phyloP scores from a whole-genome alignment of 2,329 filamentous ascomycete genomes.

The Clonostachys rhizophaga region DNA sequence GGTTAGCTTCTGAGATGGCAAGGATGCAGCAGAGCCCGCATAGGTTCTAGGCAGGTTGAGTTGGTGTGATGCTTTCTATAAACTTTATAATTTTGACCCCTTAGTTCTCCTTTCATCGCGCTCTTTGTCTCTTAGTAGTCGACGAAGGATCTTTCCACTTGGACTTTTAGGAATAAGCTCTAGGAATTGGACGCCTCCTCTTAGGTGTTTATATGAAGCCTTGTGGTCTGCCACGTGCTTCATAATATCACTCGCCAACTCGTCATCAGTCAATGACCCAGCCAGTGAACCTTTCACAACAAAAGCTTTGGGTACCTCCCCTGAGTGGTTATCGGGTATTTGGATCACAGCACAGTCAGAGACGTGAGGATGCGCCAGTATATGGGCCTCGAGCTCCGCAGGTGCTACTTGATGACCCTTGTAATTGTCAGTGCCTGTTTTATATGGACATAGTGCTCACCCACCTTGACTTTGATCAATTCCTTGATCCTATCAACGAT shows the following conservation, averaged over 20 bases:
- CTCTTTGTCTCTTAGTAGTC: conserved; percentile 66
- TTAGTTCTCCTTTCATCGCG: conserved; percentile 33
- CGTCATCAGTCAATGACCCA: conserved; percentile 28
- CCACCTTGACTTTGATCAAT: conserved; percentile 67
- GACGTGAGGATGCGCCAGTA: conserved; percentile 64
- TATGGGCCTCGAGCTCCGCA: conserved; percentile 69
- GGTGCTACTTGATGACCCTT: conserved; percentile 72
- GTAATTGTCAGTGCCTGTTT: too few species aligned
- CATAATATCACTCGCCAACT: conserved; percentile 41
- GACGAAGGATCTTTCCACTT: conserved; percentile 65
- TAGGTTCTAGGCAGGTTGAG: too few species aligned
- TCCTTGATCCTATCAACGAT: conserved; percentile 70
- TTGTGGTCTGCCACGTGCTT: conserved; percentile 59
- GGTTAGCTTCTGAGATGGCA: too few species aligned
- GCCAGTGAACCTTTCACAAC: conserved; percentile 38
- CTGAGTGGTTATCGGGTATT: conserved; percentile 48
- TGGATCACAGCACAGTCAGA: conserved; percentile 70
- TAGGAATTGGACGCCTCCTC: conserved; percentile 55
- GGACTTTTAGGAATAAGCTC: conserved; percentile 66
- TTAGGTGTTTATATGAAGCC: conserved; percentile 61
- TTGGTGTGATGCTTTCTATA: too few species aligned
- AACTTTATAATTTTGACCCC: too few species aligned
- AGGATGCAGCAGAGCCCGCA: too few species aligned
- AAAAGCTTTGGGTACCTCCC: conserved; percentile 58
- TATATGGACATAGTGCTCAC: conserved; percentile 2